Evolutionary conservation across 495 filamentous ascomycete species (phyloP).

Genomic region (Hyaloscypha finlandica): DNA sequence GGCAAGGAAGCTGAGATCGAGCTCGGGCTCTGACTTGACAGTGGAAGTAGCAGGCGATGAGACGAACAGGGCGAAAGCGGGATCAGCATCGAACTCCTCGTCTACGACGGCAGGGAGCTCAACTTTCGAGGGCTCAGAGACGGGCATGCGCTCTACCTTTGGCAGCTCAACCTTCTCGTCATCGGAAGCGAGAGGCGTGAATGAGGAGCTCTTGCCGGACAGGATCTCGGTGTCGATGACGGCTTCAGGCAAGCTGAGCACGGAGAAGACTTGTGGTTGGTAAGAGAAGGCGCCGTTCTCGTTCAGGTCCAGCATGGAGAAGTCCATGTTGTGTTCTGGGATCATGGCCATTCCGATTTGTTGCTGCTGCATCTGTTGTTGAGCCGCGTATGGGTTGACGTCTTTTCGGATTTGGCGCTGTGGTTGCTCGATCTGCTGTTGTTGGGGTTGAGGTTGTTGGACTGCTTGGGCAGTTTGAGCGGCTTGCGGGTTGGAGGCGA

Average conservation of each 20-base stretch:
- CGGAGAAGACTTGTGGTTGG: slow-evolving; percentile 76
- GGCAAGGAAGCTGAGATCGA: slow-evolving; percentile 47
- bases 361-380: slow-evolving; percentile 58
- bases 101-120: slow-evolving; percentile 38
- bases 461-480: slow-evolving; percentile 35
- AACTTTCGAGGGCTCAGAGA: slow-evolving; percentile 35
- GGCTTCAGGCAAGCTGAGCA: slow-evolving; percentile 73
- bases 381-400: slow-evolving; percentile 57
- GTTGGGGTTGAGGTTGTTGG: slow-evolving; percentile 35
- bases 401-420: slow-evolving; percentile 61
- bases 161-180: slow-evolving; percentile 36
- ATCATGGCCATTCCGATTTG: slow-evolving; percentile 73
- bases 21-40: slow-evolving; percentile 24
- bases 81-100: slow-evolving; percentile 62
- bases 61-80: slow-evolving; percentile 58
- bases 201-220: slow-evolving; percentile 64
- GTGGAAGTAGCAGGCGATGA: slow-evolving; percentile 29
- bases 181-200: slow-evolving; percentile 42
- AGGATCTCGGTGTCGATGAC: slow-evolving; percentile 62
- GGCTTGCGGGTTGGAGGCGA: slow-evolving; percentile 55
- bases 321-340: slow-evolving; percentile 70
- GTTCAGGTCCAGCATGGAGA: slow-evolving; percentile 58
- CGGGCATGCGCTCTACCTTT: slow-evolving; percentile 45
- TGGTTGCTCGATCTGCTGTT: slow-evolving; percentile 45
- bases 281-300: slow-evolving; percentile 58